Conservation (phyloP, 129 eudicot species). For the Tagetes patula region DNA sequence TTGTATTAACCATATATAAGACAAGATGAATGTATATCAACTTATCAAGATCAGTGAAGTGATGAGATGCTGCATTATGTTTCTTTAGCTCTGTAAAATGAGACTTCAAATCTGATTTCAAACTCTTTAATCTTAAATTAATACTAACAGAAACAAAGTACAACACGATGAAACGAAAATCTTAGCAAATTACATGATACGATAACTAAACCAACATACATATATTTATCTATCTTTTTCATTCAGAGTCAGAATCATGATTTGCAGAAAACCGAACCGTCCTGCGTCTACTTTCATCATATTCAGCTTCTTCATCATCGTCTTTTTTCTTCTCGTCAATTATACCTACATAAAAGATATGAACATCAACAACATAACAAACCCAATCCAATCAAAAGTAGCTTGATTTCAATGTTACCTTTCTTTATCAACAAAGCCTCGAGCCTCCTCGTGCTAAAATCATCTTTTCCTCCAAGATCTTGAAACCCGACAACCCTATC, state of each 20-base stretch:
- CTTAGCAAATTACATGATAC: constrained; percentile 19
- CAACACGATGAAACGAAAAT: background rate
- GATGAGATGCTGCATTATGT: background rate
- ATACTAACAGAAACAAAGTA: background rate
- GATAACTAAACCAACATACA: background rate
- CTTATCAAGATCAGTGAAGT: too few relatives aligned
- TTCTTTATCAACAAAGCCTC: constrained; percentile 66
- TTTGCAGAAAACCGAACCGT: constrained; percentile 66
- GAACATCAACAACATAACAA: background rate
- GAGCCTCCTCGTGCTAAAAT: constrained; percentile 61
- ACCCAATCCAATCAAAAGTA: constrained; percentile 6
- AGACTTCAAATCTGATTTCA: background rate
- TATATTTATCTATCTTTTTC: constrained; percentile 7
- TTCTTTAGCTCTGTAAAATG: background rate
- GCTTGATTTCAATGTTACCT: constrained; percentile 36
- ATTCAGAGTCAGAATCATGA: constrained; percentile 82
- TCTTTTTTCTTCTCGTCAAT: constrained; percentile 57
- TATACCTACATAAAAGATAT: constrained; percentile 48
- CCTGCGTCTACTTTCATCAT: constrained; percentile 56
- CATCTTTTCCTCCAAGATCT: constrained; percentile 86
- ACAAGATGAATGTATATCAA: too few relatives aligned
- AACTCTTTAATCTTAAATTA: background rate
- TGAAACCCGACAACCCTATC: constrained; percentile 84
- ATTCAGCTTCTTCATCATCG: constrained; percentile 69
- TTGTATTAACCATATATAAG: too few relatives aligned